Evolutionary conservation across 495 filamentous ascomycete species (phyloP), one percentile per base, ranked within the genome.

Genomic region (Tuber aestivum): DNA sequence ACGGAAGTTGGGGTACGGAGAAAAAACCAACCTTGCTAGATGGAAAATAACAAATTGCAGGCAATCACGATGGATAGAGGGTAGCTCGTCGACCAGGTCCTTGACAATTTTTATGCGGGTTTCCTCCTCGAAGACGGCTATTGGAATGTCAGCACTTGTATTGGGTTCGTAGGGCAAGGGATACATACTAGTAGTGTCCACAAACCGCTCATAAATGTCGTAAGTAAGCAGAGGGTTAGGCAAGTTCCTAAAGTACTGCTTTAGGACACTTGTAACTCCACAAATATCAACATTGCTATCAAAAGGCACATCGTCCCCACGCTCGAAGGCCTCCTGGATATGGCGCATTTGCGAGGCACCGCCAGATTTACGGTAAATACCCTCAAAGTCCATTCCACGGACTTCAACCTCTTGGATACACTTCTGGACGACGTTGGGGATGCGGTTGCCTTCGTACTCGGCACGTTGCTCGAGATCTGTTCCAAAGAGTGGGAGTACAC

Each of bases 391-490:
- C 94, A 99, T 97, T 68, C 95, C 95, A 84, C 96, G 91, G 37
- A 95, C 84, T 84, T 98, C 95, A 73, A 99, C 96, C 85, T 99
- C 95, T 82, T 97, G 93, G 80, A 99, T 97, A 85, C 96, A 99
- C 71, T 94, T 92, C 73, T 91, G 93, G 56, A 99, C 91, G 70
- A 99, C 91, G 81, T 89, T 89, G 37, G 96, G 96, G 75, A 99
- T 95, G 74, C 93, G 89, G 65, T 92, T 90, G 77, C 92, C 92
- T 84, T 99, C 96, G 81, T 90, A 93, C 72, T 97, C 94, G 83
- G 93, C 91, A 71, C 96, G 89, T 75, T 92, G 90, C 72, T 92
- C 88, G 70, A 99, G 88, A 56, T 98, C 96, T 9, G 94, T 94
- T 38, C 96, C 96, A 83, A 97, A 99, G 8, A 99, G 89, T 23